Conservation (phyloP, 2,329 filamentous ascomycete species). For the Plenodomus tracheiphilus region DNA sequence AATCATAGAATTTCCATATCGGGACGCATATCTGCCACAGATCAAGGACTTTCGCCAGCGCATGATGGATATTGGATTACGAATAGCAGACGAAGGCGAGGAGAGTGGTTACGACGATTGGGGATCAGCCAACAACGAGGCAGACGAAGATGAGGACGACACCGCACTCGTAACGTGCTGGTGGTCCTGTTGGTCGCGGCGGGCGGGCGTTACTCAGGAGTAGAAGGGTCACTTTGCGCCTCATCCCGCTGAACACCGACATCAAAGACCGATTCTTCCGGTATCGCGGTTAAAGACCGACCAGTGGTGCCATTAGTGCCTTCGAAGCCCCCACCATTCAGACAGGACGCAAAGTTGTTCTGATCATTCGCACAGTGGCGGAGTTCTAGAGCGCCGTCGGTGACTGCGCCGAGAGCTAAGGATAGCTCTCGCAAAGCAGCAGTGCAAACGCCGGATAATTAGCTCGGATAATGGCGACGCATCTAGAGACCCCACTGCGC, state of each 20-base stretch:
- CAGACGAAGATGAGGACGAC: conserved; percentile 53
- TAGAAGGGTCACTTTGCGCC: too few relatives aligned
- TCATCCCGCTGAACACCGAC: not conserved
- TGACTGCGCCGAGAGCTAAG: conserved; percentile 17
- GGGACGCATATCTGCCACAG: conserved; percentile 71
- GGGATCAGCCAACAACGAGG: conserved; percentile 46
- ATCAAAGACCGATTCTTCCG: not conserved
- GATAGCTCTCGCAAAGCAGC: conserved; percentile 19
- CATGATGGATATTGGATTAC: conserved; percentile 61
- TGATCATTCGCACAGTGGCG: conserved; percentile 19
- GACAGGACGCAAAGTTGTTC: conserved; percentile 1
- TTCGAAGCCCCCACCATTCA: conserved; percentile 7
- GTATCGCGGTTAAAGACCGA: not conserved
- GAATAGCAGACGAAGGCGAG: conserved; percentile 62
- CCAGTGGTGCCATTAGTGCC: not conserved
- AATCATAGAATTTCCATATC: conserved; percentile 78
- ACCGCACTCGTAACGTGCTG: conserved; percentile 64
- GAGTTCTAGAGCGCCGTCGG: conserved; percentile 28
- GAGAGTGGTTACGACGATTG: conserved; percentile 75
- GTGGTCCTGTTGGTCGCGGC: conserved; percentile 63
- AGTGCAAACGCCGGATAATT: conserved; percentile 40
- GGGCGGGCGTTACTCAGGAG: conserved; percentile 19
- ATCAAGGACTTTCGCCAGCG: conserved; percentile 63
- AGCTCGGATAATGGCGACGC: conserved; percentile 33
- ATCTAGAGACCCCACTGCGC: conserved; percentile 25